Base-by-base conservation (phyloP, 2,329 filamentous ascomycete genomes). In the Neofusicoccum kwambonambiense region DNA sequence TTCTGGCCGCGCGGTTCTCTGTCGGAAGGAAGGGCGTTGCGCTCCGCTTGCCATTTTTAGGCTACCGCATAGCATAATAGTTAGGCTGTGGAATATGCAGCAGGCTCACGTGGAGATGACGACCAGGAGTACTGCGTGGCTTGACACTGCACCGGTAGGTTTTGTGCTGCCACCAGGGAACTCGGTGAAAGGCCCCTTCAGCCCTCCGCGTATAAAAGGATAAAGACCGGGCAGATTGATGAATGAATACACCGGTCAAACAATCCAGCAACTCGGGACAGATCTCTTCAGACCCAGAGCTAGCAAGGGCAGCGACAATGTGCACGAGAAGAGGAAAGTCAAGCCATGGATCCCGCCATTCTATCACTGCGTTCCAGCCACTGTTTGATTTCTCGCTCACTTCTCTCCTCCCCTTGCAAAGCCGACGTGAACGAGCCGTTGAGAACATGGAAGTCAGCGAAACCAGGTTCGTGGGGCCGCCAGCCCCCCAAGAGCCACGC, bases 1-100 rank as follows among this genome's bases (percentile, higher is more conserved):
- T 39, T 64, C 61, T 64, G 42, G 61, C 61, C 61, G 47, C 37
- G 22, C 15, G 19, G 12, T 47, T 17, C 61, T 37, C 31, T 27
- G 9, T 60, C 27, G 61, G 50, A 64, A 56, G 61, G 19, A 52
- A 64, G 61, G 61, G 61, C 61, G 61, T 64, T 52, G 41, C 61
- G 44, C 50, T 54, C 61, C 61, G 56, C 41, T 39, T 64, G 27
- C 31, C 17, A 12, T 39, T 19, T 37, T 56, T 64, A 47, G 41
- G 61, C 31, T 56, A 64, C 50, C 50, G 61, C 35, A 56, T 4
- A 31, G 50, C 51, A 27, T 27, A 42, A 5, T n/a, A 22, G 41
- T 27, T 50, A 22, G 22, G 15, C 17, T 56, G 39, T 27, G 50
- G n/a, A 22, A 39, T 22, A 56, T 56, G 61, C 50, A 44, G 15